phyloP scores from a whole-genome alignment of 305 asterid genomes.

The Fraxinus greggii region DNA sequence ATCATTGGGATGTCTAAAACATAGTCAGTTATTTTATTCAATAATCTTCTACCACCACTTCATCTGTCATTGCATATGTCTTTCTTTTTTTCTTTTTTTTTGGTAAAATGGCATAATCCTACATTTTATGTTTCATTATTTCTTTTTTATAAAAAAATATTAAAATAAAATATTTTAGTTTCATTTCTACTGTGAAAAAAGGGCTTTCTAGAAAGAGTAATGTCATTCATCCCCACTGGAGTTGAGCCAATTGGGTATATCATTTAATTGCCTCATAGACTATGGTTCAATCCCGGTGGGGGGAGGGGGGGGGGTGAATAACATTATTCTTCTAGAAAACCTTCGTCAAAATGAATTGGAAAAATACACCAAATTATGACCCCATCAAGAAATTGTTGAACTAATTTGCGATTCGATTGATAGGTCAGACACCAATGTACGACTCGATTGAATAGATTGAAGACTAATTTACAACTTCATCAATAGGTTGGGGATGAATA shows the following conservation, averaged over 20 bases:
- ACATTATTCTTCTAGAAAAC: background rate
- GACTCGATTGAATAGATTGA: background rate
- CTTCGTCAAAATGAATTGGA: background rate
- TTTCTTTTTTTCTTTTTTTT: no score
- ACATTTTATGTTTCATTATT: background rate
- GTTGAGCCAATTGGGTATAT: no score
- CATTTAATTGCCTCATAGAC: no score
- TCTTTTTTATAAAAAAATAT: background rate
- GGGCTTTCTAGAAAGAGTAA: background rate
- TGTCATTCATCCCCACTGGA: no score
- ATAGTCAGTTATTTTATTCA: no score
- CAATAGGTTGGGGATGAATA: background rate
- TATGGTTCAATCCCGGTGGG: no score
- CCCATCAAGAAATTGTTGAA: background rate
- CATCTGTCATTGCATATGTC: no score
- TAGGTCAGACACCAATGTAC: background rate
- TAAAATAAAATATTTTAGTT: no score
- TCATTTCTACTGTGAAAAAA: background rate
- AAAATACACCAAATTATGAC: background rate
- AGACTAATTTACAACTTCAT: background rate
- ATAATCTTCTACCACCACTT: background rate
- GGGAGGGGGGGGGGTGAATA: no score
- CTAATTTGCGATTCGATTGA: background rate
- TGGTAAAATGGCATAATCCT: background rate
- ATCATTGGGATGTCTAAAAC: background rate